Evolutionary conservation across 352 stramenopile species (phyloP).

Genomic region (Globisporangium orthogonon): DNA sequence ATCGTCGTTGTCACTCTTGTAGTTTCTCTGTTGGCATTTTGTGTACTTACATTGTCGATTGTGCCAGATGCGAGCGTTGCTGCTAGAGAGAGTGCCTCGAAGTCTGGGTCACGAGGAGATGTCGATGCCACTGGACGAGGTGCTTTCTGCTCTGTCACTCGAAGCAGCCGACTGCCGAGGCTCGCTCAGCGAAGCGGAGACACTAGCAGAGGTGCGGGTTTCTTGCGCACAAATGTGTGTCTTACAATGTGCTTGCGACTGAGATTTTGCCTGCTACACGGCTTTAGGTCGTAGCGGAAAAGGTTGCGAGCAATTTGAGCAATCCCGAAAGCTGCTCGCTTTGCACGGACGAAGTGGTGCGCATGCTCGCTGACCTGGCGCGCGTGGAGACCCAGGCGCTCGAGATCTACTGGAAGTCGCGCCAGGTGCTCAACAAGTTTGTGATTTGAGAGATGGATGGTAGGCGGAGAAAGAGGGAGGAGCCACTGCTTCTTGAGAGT

Average conservation of each 20-base stretch:
- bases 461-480: too few species aligned
- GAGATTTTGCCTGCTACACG: too few species aligned
- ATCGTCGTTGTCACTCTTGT: slow-evolving; percentile 1
- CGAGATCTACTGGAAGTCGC: slow-evolving; percentile 47
- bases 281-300: slow-evolving; percentile 27
- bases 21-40: neutral
- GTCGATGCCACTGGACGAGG: slow-evolving; percentile 14
- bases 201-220: slow-evolving; percentile 5
- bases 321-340: slow-evolving; percentile 18
- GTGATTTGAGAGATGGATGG: slow-evolving; percentile 21
- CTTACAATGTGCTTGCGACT: neutral
- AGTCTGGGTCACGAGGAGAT: slow-evolving; percentile 9
- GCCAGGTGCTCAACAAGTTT: slow-evolving; percentile 31
- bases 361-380: slow-evolving; percentile 30
- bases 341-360: slow-evolving; percentile 45
- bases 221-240: neutral
- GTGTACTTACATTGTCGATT: neutral
- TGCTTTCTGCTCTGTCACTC: slow-evolving; percentile 15
- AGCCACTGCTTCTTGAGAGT: neutral
- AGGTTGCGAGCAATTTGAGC: slow-evolving; percentile 19
- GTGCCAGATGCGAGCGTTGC: slow-evolving; percentile 46
- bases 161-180: slow-evolving; percentile 6
- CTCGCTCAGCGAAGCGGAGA: slow-evolving; percentile 4
- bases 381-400: slow-evolving; percentile 37
- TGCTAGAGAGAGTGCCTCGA: slow-evolving; percentile 16